Base-by-base conservation (phyloP, 108 stramenopile genomes). In the Conticribra guillardii region DNA sequence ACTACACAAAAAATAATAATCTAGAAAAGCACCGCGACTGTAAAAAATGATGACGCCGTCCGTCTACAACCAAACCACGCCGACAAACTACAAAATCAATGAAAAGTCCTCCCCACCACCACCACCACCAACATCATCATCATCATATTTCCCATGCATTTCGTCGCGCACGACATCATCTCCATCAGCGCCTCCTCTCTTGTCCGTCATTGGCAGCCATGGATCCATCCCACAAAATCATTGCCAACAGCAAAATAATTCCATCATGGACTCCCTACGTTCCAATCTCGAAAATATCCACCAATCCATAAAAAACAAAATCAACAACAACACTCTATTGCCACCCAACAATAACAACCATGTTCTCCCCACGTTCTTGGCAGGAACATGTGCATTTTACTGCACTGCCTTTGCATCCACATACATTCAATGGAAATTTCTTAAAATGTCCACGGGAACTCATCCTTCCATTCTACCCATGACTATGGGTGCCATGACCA, bases 401-500 rank as follows among this genome's bases (percentile, higher is more conserved):
- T 41, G 11, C 37, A 41, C 37, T 5, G 37, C 37, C 37, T 9
- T 41, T 5, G 37, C 37, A 11, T 41, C 37, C 37, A 41, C 37
- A 64, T 59, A 46, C 3, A 27, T 67, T 0, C 89, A 91, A 70
- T 74, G 77, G 37, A 72, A 69, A 47, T 0, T 90, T 8, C 27
- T 93, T 4, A 82, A 88, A 30, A 80, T 94, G 11, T 87, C 86
- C 0, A 94, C 93, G 0, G 90, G 85, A 4, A 90, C 85, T 11
- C 60, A 60, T n/a, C 65, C 79, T 21, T 58, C 71, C 1, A 46
- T 89, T 2, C 3, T 85, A 2, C 87, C 93, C 15, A 57, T 76
- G 1, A 2, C 83, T 5, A 11, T 79, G 21, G 93, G 93, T 46
- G 64, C 79, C 19, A 64, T 66, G 2, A 84, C 87, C 8, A 90